Conservation (phyloP, 176 grass and related monocot genomes). For the Cenchrus fungigraminus region DNA sequence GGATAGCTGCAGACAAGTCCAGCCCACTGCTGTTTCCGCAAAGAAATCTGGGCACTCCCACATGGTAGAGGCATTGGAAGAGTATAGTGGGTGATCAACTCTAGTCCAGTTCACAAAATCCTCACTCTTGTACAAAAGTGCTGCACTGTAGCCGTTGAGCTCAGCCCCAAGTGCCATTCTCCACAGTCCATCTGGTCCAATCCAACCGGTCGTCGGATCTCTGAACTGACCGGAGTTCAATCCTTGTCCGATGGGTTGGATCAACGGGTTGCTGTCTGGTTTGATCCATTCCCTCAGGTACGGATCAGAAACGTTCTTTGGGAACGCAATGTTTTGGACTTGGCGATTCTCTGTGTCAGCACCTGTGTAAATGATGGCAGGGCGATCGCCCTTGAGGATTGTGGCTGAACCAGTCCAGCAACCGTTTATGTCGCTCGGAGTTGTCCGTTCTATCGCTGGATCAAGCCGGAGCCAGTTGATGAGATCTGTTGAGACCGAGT, state of each 20-base stretch:
- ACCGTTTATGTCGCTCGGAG: constrained; percentile 62
- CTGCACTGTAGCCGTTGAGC: constrained; percentile 52
- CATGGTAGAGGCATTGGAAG: constrained; percentile 58
- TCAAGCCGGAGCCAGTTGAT: constrained; percentile 74
- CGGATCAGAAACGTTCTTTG: constrained; percentile 74
- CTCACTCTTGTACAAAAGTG: constrained; percentile 66
- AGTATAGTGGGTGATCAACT: constrained; percentile 58
- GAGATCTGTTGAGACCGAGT: constrained; percentile 81
- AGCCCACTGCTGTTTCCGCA: constrained; percentile 54
- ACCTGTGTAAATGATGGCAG: constrained; percentile 81
- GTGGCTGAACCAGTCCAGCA: constrained; percentile 93
- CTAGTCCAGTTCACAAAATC: constrained; percentile 70
- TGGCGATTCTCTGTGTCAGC: constrained; percentile 59
- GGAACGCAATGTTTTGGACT: constrained; percentile 74
- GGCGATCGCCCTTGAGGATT: constrained; percentile 41
- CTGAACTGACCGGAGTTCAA: constrained; percentile 64
- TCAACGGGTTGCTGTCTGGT: constrained; percentile 66
- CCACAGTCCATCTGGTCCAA: constrained; percentile 69
- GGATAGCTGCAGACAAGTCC: constrained; percentile 50
- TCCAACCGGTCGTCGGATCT: constrained; percentile 91
- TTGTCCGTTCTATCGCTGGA: constrained; percentile 47
- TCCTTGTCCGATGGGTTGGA: constrained; percentile 47
- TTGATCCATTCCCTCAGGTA: constrained; percentile 85
- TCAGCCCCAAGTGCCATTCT: constrained; percentile 70
- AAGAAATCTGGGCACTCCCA: constrained; percentile 91